Evolutionary conservation across 805 yeast species (phyloP).

Genomic region (Kuraishia molischiana): DNA sequence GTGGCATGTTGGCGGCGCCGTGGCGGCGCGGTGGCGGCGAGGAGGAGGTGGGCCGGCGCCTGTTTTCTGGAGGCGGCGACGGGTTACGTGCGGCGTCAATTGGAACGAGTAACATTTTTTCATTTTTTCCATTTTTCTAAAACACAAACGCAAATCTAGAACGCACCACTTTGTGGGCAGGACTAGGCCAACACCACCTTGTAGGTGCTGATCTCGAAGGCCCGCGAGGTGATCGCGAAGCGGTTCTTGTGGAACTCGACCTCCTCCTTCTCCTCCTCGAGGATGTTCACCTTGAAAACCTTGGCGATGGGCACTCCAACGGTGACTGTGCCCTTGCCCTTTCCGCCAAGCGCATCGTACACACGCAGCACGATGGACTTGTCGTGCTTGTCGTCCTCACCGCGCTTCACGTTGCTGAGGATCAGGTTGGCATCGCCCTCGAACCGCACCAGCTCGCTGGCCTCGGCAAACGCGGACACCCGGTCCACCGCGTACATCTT

Average conservation of each 20-base stretch:
- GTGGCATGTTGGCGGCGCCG: too few species aligned
- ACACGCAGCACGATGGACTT: conserved; percentile 55
- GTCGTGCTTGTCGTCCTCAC: conserved; percentile 68
- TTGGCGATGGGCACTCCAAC: conserved; percentile 29
- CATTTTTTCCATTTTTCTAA: too few species aligned
- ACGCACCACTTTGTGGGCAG: too few species aligned
- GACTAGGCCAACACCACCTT: conserved; percentile 32
- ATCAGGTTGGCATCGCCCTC: conserved; percentile 51
- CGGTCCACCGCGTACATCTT: neutral
- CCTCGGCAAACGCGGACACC: neutral
- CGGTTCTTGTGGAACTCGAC: conserved; percentile 18
- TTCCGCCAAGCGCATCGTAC: conserved; percentile 86
- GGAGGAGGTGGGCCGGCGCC: too few species aligned
- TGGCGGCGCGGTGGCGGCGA: too few species aligned
- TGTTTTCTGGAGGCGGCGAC: too few species aligned
- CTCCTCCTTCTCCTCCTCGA: conserved; percentile 42
- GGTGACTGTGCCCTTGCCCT: conserved; percentile 39
- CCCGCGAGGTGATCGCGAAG: conserved; percentile 39
- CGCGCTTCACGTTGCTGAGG: conserved; percentile 73
- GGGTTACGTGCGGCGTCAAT: too few species aligned
- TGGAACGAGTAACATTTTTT: too few species aligned
- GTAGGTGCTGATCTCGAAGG: conserved; percentile 71
- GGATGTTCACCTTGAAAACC: conserved; percentile 46
- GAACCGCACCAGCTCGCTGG: conserved; percentile 13
- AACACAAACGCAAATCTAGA: too few species aligned